phyloP scores from a whole-genome alignment of 2,329 filamentous ascomycete genomes.

The Aureobasidium lini region DNA sequence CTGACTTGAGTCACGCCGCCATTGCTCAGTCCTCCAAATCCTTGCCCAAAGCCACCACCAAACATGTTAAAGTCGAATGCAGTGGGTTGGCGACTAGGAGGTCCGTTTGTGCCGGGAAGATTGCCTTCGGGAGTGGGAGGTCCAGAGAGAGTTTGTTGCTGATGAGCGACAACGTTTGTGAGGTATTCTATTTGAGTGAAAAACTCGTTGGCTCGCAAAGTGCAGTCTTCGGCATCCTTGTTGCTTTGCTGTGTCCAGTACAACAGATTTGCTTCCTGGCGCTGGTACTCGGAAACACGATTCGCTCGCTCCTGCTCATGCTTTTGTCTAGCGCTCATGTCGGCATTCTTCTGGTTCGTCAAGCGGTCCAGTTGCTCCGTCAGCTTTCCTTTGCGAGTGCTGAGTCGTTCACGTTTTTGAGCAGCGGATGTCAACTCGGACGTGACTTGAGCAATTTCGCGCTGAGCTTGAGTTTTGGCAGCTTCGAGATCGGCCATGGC shows the following conservation, averaged over 20 bases:
- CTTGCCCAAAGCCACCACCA: conserved; percentile 14
- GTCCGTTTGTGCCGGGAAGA: conserved; percentile 43
- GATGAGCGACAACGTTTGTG: conserved; percentile 21
- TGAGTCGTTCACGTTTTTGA: conserved; percentile 65
- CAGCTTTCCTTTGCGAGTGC: conserved; percentile 62
- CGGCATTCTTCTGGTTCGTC: conserved; percentile 58
- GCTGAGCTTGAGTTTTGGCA: conserved; percentile 55
- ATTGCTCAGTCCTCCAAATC: conserved; percentile 6
- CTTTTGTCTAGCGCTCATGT: conserved; percentile 27
- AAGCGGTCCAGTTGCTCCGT: conserved; percentile 66
- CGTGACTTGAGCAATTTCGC: conserved; percentile 54
- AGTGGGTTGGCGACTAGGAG: conserved; percentile 17
- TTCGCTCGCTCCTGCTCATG: conserved; percentile 26
- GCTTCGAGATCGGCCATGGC: conserved; percentile 52
- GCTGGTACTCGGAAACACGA: conserved; percentile 25
- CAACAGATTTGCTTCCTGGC: conserved; percentile 32
- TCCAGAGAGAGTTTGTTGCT: conserved; percentile 20
- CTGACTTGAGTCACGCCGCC: conserved; percentile 29
- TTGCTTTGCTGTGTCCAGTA: conserved; percentile 33
- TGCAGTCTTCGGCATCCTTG: conserved; percentile 29
- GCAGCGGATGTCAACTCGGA: conserved; percentile 57
- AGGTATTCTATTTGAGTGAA: conserved; percentile 31
- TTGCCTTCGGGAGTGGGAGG: conserved; percentile 51
- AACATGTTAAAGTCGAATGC: conserved; percentile 18
- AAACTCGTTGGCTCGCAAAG: conserved; percentile 33